phyloP scores from a whole-genome alignment of 306 rosid species.

The Macrotyloma uniflorum region DNA sequence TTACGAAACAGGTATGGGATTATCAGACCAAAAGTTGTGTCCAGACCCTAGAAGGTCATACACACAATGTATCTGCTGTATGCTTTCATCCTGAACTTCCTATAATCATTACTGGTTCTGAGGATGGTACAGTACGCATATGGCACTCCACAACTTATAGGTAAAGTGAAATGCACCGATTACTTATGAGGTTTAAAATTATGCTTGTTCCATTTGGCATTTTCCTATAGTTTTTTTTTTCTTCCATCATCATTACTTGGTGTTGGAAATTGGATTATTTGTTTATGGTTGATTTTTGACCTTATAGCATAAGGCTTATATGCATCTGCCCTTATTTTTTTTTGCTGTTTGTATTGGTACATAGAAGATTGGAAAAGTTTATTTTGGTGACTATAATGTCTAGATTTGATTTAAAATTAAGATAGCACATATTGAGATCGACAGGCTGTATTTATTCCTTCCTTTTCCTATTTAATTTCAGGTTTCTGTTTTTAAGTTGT shows the following conservation, averaged over 20 bases:
- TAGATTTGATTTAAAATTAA: slow-evolving; percentile 18
- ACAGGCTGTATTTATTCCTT: slow-evolving; percentile 4
- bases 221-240: slow-evolving; percentile 8
- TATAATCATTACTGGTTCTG: slow-evolving; percentile 95
- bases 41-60: slow-evolving; percentile 98
- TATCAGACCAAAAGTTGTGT: slow-evolving; percentile 99
- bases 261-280: slow-evolving; percentile 7
- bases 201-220: slow-evolving; percentile 30
- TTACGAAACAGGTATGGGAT: slow-evolving; percentile 88
- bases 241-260: slow-evolving; percentile 11
- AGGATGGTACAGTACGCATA: slow-evolving; percentile 99
- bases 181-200: slow-evolving; percentile 34
- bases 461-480: slow-evolving; percentile 11
- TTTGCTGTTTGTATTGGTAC: slow-evolving; percentile 6
- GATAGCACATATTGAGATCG: slow-evolving; percentile 18
- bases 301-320: slow-evolving; percentile 2
- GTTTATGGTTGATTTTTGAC: slow-evolving; percentile 11
- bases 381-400: slow-evolving; percentile 21
- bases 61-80: slow-evolving; percentile 99
- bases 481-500: slow-evolving; percentile 1
- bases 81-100: slow-evolving; percentile 99
- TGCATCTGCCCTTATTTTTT: background rate
- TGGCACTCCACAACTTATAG: slow-evolving; percentile 99
- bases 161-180: slow-evolving; percentile 50
- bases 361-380: slow-evolving; percentile 6